Conservation (phyloP, 75 land plant genomes). For the Adiantum capillusveneris region DNA sequence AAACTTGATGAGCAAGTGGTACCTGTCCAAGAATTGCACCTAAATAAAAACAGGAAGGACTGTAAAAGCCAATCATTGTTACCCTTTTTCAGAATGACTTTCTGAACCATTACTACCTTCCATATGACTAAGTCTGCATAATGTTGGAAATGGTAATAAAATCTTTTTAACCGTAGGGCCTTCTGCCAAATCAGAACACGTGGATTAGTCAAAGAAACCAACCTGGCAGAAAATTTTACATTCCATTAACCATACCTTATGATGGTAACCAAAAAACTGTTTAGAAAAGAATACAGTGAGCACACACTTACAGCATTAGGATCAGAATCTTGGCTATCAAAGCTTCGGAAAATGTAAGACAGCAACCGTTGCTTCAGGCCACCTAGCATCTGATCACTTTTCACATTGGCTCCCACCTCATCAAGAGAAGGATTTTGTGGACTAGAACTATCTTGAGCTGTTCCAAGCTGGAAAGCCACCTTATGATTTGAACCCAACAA, state of each 20-base stretch:
- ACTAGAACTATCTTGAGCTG: too few species aligned
- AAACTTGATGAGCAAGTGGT: conserved; percentile 89
- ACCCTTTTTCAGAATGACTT: too few species aligned
- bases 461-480: too few species aligned
- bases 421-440: too few species aligned
- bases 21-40: conserved; percentile 94
- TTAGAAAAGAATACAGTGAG: too few species aligned
- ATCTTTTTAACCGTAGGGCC: conserved; percentile 72
- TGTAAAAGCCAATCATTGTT: too few species aligned
- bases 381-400: conserved; percentile 44
- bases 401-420: too few species aligned
- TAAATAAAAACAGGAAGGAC: conserved; percentile 12
- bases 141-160: conserved; percentile 93
- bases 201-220: not conserved
- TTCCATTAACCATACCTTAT: too few species aligned
- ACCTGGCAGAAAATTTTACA: conserved; percentile 1
- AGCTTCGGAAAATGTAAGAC: conserved; percentile 71
- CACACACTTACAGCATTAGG: conserved; percentile 35
- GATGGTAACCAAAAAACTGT: too few species aligned
- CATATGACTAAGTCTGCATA: conserved; percentile 87
- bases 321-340: conserved; percentile 61
- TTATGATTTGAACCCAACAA: too few species aligned
- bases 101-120: conserved; percentile 90
- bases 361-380: conserved; percentile 92
- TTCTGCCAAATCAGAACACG: conserved; percentile 45